Conservation (phyloP, 352 stramenopile species). For the Phytopythium montanum region DNA sequence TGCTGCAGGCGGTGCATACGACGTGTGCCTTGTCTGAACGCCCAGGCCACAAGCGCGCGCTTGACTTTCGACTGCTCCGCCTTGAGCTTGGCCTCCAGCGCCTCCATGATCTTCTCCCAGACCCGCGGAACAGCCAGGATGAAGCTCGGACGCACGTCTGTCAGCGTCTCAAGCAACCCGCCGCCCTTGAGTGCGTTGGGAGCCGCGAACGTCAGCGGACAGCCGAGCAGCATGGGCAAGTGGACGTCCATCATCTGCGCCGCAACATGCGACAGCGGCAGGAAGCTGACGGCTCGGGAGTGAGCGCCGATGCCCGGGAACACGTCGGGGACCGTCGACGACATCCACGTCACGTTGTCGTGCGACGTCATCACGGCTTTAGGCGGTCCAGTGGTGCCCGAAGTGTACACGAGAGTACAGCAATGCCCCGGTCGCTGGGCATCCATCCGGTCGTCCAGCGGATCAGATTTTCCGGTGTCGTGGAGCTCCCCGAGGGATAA, state of each 20-base stretch:
- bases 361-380: slow-evolving; percentile 55
- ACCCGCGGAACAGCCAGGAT: slow-evolving; percentile 76
- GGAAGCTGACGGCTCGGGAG: slow-evolving; percentile 53
- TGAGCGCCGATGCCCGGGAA: slow-evolving; percentile 28
- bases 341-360: slow-evolving; percentile 51
- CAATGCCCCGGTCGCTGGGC: slow-evolving; percentile 38
- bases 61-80: slow-evolving; percentile 35
- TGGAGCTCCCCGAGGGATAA: slow-evolving; percentile 30
- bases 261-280: slow-evolving; percentile 72
- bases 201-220: slow-evolving; percentile 50
- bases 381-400: slow-evolving; percentile 46
- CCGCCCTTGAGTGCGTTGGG: slow-evolving; percentile 63
- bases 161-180: slow-evolving; percentile 47
- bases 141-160: slow-evolving; percentile 40
- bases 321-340: slow-evolving; percentile 29
- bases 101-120: slow-evolving; percentile 76
- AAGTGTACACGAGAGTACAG: slow-evolving; percentile 86
- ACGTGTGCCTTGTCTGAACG: slow-evolving; percentile 52
- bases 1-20: slow-evolving; percentile 1
- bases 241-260: slow-evolving; percentile 67
- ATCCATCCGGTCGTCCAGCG: slow-evolving; percentile 7
- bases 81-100: slow-evolving; percentile 29
- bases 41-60: slow-evolving; percentile 72
- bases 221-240: slow-evolving; percentile 41
- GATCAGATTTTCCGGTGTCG: background rate